Percentiles rank a stretch among this genome's conserved stretches.
Evolutionary conservation across 75 land plant species (phyloP).

Genomic region (Sequoiadendron giganteum): DNA sequence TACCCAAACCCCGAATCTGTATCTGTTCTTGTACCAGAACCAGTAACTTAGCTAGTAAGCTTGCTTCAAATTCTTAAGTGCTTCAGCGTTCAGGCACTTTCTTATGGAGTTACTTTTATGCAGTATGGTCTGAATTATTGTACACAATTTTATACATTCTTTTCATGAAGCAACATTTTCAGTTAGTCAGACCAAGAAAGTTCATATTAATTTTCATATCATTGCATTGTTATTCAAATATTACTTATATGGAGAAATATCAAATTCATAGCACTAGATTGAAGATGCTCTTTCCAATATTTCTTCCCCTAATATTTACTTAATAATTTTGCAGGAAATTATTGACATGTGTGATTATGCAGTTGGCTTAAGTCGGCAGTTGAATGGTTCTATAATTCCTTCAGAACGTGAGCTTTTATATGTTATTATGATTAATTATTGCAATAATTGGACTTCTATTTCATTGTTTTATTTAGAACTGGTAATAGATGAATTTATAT

Average conservation of each 20-base stretch:
- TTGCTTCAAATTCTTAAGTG: background rate
- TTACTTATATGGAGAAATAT: background rate
- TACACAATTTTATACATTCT: background rate
- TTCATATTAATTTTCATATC: background rate
- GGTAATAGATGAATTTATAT: background rate
- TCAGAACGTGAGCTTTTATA: constrained; percentile 78
- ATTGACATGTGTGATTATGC: constrained; percentile 99
- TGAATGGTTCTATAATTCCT: constrained; percentile 91
- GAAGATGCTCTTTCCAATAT: background rate
- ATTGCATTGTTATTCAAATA: background rate
- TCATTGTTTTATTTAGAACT: background rate
- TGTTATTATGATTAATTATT: background rate
- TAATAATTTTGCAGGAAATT: constrained; percentile 65
- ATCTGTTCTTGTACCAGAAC: too few species aligned
- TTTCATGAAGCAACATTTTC: background rate
- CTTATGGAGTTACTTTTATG: background rate
- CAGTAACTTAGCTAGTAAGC: background rate
- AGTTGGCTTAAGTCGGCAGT: constrained; percentile 89
- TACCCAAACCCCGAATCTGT: too few species aligned
- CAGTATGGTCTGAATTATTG: background rate
- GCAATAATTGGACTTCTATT: background rate
- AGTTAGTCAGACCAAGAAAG: background rate
- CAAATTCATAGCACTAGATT: background rate
- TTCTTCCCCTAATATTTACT: background rate
- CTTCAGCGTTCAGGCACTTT: background rate